phyloP scores from a whole-genome alignment of 345 rosid genomes.

The Brassica cretica region DNA sequence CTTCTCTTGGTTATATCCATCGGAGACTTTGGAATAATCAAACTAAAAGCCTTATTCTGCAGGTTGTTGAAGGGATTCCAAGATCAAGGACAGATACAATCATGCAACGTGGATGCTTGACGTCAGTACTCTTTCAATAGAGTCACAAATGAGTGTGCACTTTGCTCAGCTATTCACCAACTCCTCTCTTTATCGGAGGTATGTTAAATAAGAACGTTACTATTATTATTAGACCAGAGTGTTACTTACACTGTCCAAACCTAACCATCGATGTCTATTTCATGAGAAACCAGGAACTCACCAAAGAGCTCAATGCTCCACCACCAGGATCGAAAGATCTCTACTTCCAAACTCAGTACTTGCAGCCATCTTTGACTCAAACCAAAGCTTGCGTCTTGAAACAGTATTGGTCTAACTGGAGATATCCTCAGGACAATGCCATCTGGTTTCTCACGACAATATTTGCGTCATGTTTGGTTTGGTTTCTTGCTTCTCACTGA shows the following conservation, averaged over 20 bases:
- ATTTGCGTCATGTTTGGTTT: slow-evolving; percentile 64
- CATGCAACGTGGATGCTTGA: slow-evolving; percentile 99
- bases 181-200: slow-evolving; percentile 65
- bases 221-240: background rate
- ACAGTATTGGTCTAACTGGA: slow-evolving; percentile 74
- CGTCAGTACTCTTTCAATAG: slow-evolving; percentile 60
- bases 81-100: slow-evolving; percentile 68
- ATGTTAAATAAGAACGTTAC: slow-evolving; percentile 27
- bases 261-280: background rate
- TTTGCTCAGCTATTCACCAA: slow-evolving; percentile 66
- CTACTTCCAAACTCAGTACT: slow-evolving; percentile 60
- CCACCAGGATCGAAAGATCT: slow-evolving; percentile 61
- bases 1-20: background rate
- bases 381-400: slow-evolving; percentile 81
- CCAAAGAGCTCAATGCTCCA: slow-evolving; percentile 64
- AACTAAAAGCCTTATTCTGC: background rate
- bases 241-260: background rate
- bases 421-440: slow-evolving; percentile 73
- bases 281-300: slow-evolving; percentile 73
- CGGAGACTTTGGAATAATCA: background rate
- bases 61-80: slow-evolving; percentile 80
- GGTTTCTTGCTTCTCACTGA: no score
- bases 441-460: slow-evolving; percentile 65
- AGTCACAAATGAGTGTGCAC: slow-evolving; percentile 61
- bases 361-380: slow-evolving; percentile 60